Base-by-base conservation (phyloP, 257 asterid genomes). In the Apocynum venetum region DNA sequence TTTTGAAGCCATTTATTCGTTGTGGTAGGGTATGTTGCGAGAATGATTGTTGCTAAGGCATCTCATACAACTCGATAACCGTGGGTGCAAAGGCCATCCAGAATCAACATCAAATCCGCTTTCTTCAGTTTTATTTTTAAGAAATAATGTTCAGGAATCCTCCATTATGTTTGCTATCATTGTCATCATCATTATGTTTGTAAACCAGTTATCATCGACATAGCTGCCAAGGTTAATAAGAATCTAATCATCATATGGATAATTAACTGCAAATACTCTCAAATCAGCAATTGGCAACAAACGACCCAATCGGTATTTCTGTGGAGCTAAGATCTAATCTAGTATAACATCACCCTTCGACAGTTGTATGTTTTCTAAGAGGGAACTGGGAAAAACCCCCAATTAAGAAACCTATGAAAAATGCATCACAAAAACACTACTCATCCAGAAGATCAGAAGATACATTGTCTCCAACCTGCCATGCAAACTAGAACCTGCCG, bases 371-470 rank as follows among this genome's bases (percentile, higher is more conserved):
- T 72, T 78, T 78, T 83, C 73, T 46, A 80, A 81, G 76, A 73
- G 82, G 88, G 80, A 77, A 76, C 83, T 71, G 79, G 14, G 20
- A 43, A 77, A 79, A 82, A 81, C 25, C 82, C 86, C 85, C 49
- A 20, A 75, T 79, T 75, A 78, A 76, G 71, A 82, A 77, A 74
- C 84, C 79, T 71, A 73, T 25, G 71, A 59, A 89, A 85, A 85
- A 31, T 60, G 8, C 77, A 79, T 36, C 41, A 85, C 47, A 49
- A 80, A 75, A 80, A 83, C 38, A 78, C 40, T 76, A 85, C 78
- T 59, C 41, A 77, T 75, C 89, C 86, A 86, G 77, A 82, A 84
- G 73, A 79, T 70, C 73, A 93, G 43, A 57, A 85, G 31, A 41
- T 65, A 55, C 47, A 53, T 38, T 1, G 36, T 49, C 6, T 52